A percentile compares a stretch with the other conserved stretches of the same genome.
Evolutionary conservation across 2,329 filamentous ascomycete species (phyloP).

Genomic region (Dactylonectria macrodidyma): DNA sequence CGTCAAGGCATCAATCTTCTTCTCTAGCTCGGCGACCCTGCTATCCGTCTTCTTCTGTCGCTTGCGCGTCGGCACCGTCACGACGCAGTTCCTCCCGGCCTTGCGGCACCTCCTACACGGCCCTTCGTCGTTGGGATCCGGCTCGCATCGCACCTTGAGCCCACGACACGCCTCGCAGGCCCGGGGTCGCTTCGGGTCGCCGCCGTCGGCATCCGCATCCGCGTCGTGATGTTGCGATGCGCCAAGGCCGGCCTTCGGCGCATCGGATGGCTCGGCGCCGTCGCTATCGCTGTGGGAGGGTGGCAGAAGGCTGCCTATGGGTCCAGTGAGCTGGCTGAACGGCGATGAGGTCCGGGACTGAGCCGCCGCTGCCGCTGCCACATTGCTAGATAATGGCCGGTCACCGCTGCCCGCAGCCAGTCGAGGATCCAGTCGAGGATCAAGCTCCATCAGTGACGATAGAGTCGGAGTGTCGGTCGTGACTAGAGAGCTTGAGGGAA

Average conservation of each 20-base stretch:
- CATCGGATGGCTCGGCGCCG: constrained; percentile 43
- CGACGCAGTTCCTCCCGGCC: constrained; percentile 82
- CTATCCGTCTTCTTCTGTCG: constrained; percentile 94
- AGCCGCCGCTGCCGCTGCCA: constrained; percentile 16
- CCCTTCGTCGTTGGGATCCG: constrained; percentile 75
- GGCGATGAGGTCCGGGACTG: constrained; percentile 38
- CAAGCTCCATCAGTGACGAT: constrained; percentile 51
- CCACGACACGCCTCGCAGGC: constrained; percentile 84
- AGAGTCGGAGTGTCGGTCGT: constrained; percentile 35
- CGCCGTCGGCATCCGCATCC: constrained; percentile 43
- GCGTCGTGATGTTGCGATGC: constrained; percentile 37
- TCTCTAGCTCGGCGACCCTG: constrained; percentile 90
- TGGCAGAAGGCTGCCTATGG: constrained; percentile 29
- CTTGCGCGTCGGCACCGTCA: constrained; percentile 82
- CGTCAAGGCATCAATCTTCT: constrained; percentile 91
- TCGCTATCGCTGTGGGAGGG: constrained; percentile 34
- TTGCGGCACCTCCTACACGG: constrained; percentile 85
- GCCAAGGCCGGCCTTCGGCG: constrained; percentile 40
- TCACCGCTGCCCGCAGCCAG: constrained; percentile 46
- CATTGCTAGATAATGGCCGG: constrained; percentile 33
- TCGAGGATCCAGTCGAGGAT: constrained; percentile 53
- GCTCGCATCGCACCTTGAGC: constrained; percentile 89
- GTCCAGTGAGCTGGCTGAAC: constrained; percentile 31
- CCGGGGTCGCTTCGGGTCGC: constrained; percentile 76
- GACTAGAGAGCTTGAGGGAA: constrained; percentile 25